These are phyloP conservation scores for Aspergillus oerlinghausenensis DNA, from an alignment of 2,329 filamentous ascomycete genomes.

Conservation along the genomic window DNA sequence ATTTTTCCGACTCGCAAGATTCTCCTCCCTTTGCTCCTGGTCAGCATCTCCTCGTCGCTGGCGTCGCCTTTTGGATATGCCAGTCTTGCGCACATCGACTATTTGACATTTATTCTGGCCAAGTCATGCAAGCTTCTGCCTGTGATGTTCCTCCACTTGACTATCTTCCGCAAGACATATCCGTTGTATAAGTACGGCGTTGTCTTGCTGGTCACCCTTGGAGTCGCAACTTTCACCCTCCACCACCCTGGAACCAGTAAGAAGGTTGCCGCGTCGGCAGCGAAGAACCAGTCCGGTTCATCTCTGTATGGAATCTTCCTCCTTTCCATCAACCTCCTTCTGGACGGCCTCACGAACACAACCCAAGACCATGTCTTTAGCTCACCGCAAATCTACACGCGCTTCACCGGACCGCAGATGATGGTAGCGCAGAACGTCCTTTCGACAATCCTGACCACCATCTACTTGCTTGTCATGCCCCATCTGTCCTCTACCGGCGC, in stretches of 20 bases:
- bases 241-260: conserved; percentile 65
- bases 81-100: conserved; percentile 87
- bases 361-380: conserved; percentile 93
- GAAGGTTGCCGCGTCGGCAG: conserved; percentile 45
- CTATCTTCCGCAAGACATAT: conserved; percentile 81
- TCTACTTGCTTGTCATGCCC: conserved; percentile 73
- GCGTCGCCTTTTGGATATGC: conserved; percentile 96
- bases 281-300: conserved; percentile 55
- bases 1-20: conserved; percentile 76
- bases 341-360: conserved; percentile 93
- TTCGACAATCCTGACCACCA: conserved; percentile 68
- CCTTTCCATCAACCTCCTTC: conserved; percentile 82
- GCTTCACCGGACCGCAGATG: conserved; percentile 93
- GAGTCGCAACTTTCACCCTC: conserved; percentile 91
- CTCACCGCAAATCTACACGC: conserved; percentile 58
- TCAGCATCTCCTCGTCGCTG: conserved; percentile 81
- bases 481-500: conserved; percentile 67
- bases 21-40: conserved; percentile 71
- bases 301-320: conserved; percentile 72
- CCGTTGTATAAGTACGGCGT: conserved; percentile 96
- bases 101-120: conserved; percentile 94
- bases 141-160: conserved; percentile 95
- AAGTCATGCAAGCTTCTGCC: conserved; percentile 99
- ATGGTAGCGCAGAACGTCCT: conserved; percentile 98
- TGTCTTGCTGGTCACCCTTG: conserved; percentile 81